Percentiles rank a stretch among this genome's conserved stretches.
phyloP scores from a whole-genome alignment of 1,139 yeast genomes.

The Casaregolazyma suthepensis region DNA sequence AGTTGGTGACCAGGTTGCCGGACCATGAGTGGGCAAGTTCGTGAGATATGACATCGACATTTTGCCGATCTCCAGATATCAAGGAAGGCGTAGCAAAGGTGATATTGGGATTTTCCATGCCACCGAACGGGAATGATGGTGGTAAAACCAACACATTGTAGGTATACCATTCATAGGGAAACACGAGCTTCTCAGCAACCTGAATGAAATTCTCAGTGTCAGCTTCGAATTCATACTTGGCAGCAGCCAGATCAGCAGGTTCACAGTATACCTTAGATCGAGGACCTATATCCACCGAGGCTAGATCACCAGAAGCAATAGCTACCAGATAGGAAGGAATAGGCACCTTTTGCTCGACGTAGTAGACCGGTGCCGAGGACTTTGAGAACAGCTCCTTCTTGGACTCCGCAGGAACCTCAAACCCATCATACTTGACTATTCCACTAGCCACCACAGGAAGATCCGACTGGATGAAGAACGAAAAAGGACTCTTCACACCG shows the following conservation, averaged over 20 bases:
- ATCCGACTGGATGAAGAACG: slow-evolving; percentile 56
- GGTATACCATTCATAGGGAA: slow-evolving; percentile 78
- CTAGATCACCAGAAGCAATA: slow-evolving; percentile 77
- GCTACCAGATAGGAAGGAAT: slow-evolving; percentile 83
- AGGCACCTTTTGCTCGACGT: slow-evolving; percentile 69
- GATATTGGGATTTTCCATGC: slow-evolving; percentile 92
- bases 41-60: slow-evolving; percentile 85
- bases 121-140: slow-evolving; percentile 85
- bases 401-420: slow-evolving; percentile 9
- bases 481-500: slow-evolving; percentile 62
- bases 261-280: slow-evolving; percentile 79
- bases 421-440: slow-evolving; percentile 27
- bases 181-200: slow-evolving; percentile 76
- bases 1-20: slow-evolving; percentile 83
- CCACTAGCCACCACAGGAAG: slow-evolving; percentile 72
- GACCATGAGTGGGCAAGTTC: slow-evolving; percentile 92
- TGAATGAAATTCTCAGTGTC: slow-evolving; percentile 74
- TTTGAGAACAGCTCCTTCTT: slow-evolving; percentile 12
- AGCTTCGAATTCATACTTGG: slow-evolving; percentile 72
- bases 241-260: slow-evolving; percentile 59
- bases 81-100: slow-evolving; percentile 90
- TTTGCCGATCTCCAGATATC: slow-evolving; percentile 78
- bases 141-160: slow-evolving; percentile 81
- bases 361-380: slow-evolving; percentile 29
- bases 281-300: slow-evolving; percentile 70